Base-by-base conservation (phyloP, 768 basidiomycete species). In the Suillus fuscotomentosus region DNA sequence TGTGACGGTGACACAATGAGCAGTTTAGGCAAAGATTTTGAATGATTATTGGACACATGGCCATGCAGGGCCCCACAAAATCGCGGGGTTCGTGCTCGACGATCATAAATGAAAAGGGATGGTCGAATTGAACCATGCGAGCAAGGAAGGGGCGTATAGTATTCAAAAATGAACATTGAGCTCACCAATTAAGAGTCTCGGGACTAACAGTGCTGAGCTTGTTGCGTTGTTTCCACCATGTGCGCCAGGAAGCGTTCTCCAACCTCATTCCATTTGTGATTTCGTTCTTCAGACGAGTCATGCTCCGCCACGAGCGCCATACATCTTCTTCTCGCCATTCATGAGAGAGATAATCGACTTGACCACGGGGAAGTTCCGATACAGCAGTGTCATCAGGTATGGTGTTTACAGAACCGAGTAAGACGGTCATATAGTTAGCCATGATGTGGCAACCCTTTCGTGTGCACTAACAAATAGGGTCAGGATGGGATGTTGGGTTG, bases 151-250 rank as follows among this genome's bases (percentile, higher is more conserved):
- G 50, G 56, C 56, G 61, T 50, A 63, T 1, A 63, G 48, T 42
- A 57, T 65, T 34, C 38, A 27, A 54, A 63, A 57, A 11, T 31
- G 63, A n/a, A 41, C 34, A 22, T 61, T 48, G 63, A 71, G 77
- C 91, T 71, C 72, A 98, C 97, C 97, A 99, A 77, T 99, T 99
- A 70, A 99, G 87, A 4, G 96, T 97, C 81, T 99, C 97, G 64
- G 97, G 97, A 31, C 89, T 91, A 74, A 99, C 84, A 0, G 97
- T 99, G 81, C 90, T 93, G 66, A 99, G 85, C 68, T 95, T 92
- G 71, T 97, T 97, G 67, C 97, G 83, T 84, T 98, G 96, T 79
- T 99, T 98, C 90, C 96, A 98, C 97, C 97, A 99, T 1, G 96
- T 99, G 48, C 97, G 82, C 97, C 97, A 99, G 66, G 91, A 94